phyloP scores from a whole-genome alignment of 306 rosid genomes.

The Rubus parviflorus region DNA sequence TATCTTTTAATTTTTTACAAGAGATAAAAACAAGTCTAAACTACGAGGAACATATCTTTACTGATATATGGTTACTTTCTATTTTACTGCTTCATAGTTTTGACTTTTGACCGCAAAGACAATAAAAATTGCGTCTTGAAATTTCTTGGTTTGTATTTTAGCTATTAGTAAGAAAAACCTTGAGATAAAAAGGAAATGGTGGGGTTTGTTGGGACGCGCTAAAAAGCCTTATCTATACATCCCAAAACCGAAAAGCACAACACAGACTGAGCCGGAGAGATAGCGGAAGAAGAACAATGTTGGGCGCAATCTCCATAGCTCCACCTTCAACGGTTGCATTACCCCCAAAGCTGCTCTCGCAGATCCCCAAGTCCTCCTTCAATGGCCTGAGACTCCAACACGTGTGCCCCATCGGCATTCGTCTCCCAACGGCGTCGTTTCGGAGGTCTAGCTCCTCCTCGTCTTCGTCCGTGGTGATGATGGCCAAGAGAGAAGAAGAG shows the following conservation, averaged over 20 bases:
- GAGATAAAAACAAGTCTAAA: no score
- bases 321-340: slow-evolving; percentile 39
- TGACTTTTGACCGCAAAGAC: no score
- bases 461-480: slow-evolving; percentile 58
- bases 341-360: slow-evolving; percentile 30
- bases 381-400: slow-evolving; percentile 40
- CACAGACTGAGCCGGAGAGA: background rate
- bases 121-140: no score
- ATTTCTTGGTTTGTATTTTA: no score
- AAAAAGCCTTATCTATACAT: background rate
- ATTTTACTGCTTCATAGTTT: no score
- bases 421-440: slow-evolving; percentile 21
- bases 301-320: slow-evolving; percentile 41
- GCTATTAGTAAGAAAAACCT: no score
- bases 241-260: background rate
- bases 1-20: no score
- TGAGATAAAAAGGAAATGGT: background rate
- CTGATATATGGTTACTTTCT: no score
- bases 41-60: no score
- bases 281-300: slow-evolving; percentile 32
- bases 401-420: slow-evolving; percentile 36
- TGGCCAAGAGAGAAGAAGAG: slow-evolving; percentile 79
- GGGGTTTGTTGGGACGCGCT: background rate
- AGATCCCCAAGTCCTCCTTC: slow-evolving; percentile 44
- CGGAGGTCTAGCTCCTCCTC: slow-evolving; percentile 22